Conservation (phyloP, 164 flowering plant species). For the Tetrastigma voinierianum region DNA sequence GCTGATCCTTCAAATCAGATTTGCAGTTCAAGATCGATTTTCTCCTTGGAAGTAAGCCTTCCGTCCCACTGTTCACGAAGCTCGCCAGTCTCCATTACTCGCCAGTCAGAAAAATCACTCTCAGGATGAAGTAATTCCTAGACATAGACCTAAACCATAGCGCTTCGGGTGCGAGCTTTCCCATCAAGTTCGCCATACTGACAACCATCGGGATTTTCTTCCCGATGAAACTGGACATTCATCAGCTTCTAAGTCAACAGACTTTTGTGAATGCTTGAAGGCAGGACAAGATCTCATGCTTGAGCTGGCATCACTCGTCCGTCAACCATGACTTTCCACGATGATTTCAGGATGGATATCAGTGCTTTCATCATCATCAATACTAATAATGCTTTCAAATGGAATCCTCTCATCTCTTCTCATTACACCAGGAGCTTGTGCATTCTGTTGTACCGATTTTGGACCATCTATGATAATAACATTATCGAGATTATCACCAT, state of each 20-base stretch:
- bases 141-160: conserved; percentile 37
- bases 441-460: conserved; percentile 33
- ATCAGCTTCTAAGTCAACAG: conserved; percentile 26
- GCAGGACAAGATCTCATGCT: conserved; percentile 23
- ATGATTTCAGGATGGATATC: conserved; percentile 18
- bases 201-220: conserved; percentile 26
- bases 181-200: conserved; percentile 36
- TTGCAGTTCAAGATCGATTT: conserved; percentile 20
- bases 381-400: conserved; percentile 34
- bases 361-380: conserved; percentile 54
- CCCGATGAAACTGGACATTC: conserved; percentile 33
- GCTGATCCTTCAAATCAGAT: conserved; percentile 27
- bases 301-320: conserved; percentile 41
- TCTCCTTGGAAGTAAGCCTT: conserved; percentile 50
- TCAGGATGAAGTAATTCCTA: conserved; percentile 48
- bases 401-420: conserved; percentile 19
- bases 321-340: conserved; percentile 23
- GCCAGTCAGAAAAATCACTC: conserved; percentile 67
- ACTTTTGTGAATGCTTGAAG: conserved; percentile 9
- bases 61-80: conserved; percentile 74
- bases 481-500: conserved; percentile 34
- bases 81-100: conserved; percentile 64
- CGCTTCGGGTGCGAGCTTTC: conserved; percentile 29
- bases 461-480: conserved; percentile 52
- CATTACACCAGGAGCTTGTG: conserved; percentile 13